A percentile compares a stretch with the other conserved stretches of the same genome.
These are phyloP conservation scores for Leccinum olivaceopallidum DNA, from an alignment of 768 basidiomycete species.

Conservation along the genomic window DNA sequence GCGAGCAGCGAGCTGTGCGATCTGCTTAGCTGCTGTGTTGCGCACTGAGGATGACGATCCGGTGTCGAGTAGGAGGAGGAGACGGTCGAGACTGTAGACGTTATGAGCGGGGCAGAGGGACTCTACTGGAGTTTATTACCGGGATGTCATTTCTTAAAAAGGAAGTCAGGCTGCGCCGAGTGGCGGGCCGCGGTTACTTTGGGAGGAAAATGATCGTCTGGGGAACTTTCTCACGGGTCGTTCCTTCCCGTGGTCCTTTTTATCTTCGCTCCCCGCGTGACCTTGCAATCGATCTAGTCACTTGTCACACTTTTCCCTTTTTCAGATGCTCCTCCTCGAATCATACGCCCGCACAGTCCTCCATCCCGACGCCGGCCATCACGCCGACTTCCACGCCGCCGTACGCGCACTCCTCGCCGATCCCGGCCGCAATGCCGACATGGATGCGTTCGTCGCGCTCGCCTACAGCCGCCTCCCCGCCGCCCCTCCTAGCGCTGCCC, in stretches of 20 bases:
- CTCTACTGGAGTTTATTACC: constrained; percentile 40
- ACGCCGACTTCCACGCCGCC: constrained; percentile 11
- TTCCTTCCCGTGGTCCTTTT: constrained; percentile 55
- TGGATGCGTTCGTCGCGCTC: constrained; percentile 43
- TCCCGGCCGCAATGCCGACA: background rate
- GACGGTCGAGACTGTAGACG: constrained; percentile 82
- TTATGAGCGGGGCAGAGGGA: background rate
- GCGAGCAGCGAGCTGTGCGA: constrained; percentile 88
- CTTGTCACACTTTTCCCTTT: constrained; percentile 29
- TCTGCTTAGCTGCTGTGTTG: constrained; percentile 94
- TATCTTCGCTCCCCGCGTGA: constrained; percentile 53
- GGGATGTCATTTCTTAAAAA: constrained; percentile 72
- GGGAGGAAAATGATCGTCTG: constrained; percentile 44
- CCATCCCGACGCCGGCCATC: background rate
- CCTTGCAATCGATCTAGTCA: constrained; percentile 40
- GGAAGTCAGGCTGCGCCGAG: constrained; percentile 55
- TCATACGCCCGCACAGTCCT: constrained; percentile 20
- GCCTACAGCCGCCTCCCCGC: constrained; percentile 54
- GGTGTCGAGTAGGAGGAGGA: constrained; percentile 92
- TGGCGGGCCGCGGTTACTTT: constrained; percentile 44
- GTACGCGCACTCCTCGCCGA: constrained; percentile 8
- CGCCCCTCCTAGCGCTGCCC: constrained; percentile 29
- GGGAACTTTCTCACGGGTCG: constrained; percentile 54
- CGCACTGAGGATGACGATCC: constrained; percentile 90
- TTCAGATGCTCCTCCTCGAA: constrained; percentile 1